These are phyloP conservation scores for Daldinia eschscholtzii DNA, from an alignment of 2,329 filamentous ascomycete genomes.

Conservation along the genomic window DNA sequence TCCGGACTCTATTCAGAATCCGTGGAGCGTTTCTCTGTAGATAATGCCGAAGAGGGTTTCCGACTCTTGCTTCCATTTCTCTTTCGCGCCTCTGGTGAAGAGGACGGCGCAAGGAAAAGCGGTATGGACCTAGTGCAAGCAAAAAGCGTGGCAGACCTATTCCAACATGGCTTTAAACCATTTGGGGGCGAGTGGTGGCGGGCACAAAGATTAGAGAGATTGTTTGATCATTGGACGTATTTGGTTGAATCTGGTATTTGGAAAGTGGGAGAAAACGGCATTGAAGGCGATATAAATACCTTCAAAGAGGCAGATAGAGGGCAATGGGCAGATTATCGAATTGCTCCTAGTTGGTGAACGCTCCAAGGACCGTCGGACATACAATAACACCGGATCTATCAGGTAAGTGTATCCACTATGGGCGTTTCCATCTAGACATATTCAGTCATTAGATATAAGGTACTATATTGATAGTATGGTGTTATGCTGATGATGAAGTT, in stretches of 20 bases:
- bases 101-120: slow-evolving; percentile 46
- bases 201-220: slow-evolving; percentile 45
- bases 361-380: neutral
- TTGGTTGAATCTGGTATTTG: slow-evolving; percentile 48
- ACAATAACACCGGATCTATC: neutral
- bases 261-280: slow-evolving; percentile 46
- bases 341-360: slow-evolving; percentile 41
- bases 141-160: slow-evolving; percentile 46
- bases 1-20: slow-evolving; percentile 49
- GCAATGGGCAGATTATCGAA: slow-evolving; percentile 41
- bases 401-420: neutral
- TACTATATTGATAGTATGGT: neutral
- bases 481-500: neutral
- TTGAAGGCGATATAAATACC: slow-evolving; percentile 49
- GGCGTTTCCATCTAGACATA: neutral
- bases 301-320: slow-evolving; percentile 47
- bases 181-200: slow-evolving; percentile 51
- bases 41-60: slow-evolving; percentile 51
- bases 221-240: slow-evolving; percentile 48
- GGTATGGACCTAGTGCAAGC: slow-evolving; percentile 44
- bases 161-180: slow-evolving; percentile 53
- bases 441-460: neutral
- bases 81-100: slow-evolving; percentile 24
- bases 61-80: slow-evolving; percentile 45
- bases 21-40: slow-evolving; percentile 41